These are phyloP conservation scores for Sporothrix globosa DNA, from an alignment of 2,329 filamentous ascomycete genomes.

Conservation along the genomic window DNA sequence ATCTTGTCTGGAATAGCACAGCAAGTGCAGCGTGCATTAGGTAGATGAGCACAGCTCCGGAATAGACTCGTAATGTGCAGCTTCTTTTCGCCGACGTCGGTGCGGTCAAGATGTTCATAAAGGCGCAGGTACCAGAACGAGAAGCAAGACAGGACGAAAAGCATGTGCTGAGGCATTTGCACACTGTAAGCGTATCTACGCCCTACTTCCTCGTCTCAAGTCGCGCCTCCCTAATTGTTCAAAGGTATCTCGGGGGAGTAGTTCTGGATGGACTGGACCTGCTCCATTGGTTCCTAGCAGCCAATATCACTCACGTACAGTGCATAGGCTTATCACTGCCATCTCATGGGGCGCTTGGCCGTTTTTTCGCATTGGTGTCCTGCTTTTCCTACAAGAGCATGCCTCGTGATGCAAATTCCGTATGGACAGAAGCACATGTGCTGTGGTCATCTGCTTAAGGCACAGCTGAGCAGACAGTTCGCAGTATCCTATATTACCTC, in stretches of 20 bases:
- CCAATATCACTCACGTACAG: not conserved
- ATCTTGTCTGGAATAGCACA: not conserved
- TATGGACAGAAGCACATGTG: not conserved
- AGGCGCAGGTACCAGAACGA: not conserved
- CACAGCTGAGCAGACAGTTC: not conserved
- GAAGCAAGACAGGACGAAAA: not conserved
- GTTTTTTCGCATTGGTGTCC: not conserved
- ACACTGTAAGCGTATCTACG: not conserved
- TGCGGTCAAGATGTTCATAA: not conserved
- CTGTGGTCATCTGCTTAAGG: not conserved
- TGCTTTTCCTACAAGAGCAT: not conserved
- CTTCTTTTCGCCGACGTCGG: not conserved
- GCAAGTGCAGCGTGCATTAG: not conserved
- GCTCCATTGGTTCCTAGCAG: not conserved
- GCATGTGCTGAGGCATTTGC: not conserved
- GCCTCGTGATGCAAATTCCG: not conserved
- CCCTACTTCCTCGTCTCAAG: not conserved
- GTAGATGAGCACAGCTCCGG: not conserved
- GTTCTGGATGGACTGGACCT: not conserved
- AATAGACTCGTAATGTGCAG: not conserved
- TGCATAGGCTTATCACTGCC: no score
- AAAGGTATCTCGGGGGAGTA: not conserved
- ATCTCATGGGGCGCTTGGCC: no score
- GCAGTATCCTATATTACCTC: not conserved
- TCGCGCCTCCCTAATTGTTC: not conserved